Evolutionary conservation across 129 eudicot species (phyloP), one percentile per base, ranked within the genome.

Genomic region (Smallanthus sonchifolius): DNA sequence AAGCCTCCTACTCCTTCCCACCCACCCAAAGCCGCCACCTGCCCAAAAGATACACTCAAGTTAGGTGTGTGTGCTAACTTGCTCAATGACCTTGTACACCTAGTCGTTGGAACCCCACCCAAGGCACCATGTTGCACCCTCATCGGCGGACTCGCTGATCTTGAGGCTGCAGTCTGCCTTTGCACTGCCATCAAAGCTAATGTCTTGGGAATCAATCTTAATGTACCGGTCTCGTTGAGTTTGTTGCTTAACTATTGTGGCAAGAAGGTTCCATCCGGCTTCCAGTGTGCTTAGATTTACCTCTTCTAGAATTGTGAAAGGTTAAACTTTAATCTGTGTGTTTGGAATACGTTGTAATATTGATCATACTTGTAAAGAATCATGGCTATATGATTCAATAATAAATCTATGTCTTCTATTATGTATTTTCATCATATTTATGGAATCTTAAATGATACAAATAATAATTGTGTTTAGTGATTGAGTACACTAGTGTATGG

Each of bases 91-190:
- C 45, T 79, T 20, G 34, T 85, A 2, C 69, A 69, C 48, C 43
- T 80, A 10, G 83, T 79, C 1, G 55, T 87, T 28, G 87, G 87
- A 4, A 55, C 80, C 35, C 87, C 87, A 57, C 77, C 93, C 2
- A 80, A 75, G 45, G 52, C 84, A 2, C 89, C 84, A 38, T 87
- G 89, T 16, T 87, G 93, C 81, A 67, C 76, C 19, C 87, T 87
- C 49, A 61, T 87, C 32, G 37, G 48, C 6, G 93, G 86, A n/a
- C 76, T 87, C 7, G 83, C 64, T 11, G 93, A 87, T 62, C 83
- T 87, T 43, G 93, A 87, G 60, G 93, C 93, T 2, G 93, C 93
- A 0, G 84, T 85, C 20, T 87, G 92, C 77, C 89, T 87, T 49
- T 87, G 93, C 87, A 87, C 93, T 2, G 93, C 93, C 61, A 74